Evolutionary conservation across 805 yeast species (phyloP).

Genomic region (Candida lessepsii): DNA sequence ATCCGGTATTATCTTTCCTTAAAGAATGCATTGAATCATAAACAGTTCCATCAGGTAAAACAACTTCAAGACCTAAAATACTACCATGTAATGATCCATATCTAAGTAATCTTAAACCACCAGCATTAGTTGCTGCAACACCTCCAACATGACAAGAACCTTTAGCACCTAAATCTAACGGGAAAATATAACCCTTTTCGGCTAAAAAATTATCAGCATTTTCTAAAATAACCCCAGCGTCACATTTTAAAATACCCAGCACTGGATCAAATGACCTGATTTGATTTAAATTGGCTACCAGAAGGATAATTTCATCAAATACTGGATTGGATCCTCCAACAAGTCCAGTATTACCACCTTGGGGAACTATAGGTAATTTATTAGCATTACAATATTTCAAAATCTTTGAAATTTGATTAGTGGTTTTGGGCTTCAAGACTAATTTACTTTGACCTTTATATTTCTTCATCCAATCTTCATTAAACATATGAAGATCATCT

Average conservation of each 20-base stretch:
- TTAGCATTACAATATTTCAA: slow-evolving; percentile 76
- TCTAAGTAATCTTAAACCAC: slow-evolving; percentile 83
- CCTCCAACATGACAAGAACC: slow-evolving; percentile 98
- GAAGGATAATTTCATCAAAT: slow-evolving; percentile 82
- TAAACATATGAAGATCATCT: slow-evolving; percentile 67
- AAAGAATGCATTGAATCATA: slow-evolving; percentile 77
- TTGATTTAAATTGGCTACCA: slow-evolving; percentile 68
- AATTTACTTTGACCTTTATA: slow-evolving; percentile 83
- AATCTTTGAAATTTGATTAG: slow-evolving; percentile 74
- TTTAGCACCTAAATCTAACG: slow-evolving; percentile 92
- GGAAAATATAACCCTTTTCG: slow-evolving; percentile 86
- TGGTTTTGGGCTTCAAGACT: slow-evolving; percentile 78
- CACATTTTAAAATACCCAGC: slow-evolving; percentile 83
- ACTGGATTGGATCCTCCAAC: slow-evolving; percentile 95
- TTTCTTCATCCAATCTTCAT: slow-evolving; percentile 94
- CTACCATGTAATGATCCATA: slow-evolving; percentile 93
- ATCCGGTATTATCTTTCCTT: slow-evolving; percentile 94
- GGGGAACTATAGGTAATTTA: slow-evolving; percentile 85
- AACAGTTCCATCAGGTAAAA: slow-evolving; percentile 85
- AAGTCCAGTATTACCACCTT: slow-evolving; percentile 95
- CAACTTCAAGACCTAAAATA: slow-evolving; percentile 88
- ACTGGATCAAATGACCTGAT: slow-evolving; percentile 78
- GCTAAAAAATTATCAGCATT: slow-evolving; percentile 75
- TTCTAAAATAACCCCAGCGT: slow-evolving; percentile 89
- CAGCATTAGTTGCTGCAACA: slow-evolving; percentile 93